A percentile compares a stretch with the other conserved stretches of the same genome.
phyloP scores from a whole-genome alignment of 495 filamentous ascomycete species.

The Delitschia confertaspora region DNA sequence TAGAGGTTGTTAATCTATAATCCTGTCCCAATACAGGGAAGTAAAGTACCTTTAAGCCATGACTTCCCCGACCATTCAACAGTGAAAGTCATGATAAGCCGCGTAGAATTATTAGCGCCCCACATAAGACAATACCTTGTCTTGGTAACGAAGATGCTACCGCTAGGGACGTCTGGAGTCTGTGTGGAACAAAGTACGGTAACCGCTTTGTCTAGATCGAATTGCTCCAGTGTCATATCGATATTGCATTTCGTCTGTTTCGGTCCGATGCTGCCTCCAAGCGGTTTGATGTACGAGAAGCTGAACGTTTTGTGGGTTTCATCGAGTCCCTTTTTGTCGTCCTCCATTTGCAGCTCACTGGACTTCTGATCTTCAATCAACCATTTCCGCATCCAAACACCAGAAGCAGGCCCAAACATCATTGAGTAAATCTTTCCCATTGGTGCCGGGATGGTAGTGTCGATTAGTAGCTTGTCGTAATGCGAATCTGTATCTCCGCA shows the following conservation, averaged over 20 bases:
- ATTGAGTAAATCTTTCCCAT: conserved; percentile 86
- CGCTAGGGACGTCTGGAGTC: conserved; percentile 91
- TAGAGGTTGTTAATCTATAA: conserved; percentile 13
- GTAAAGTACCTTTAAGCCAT: conserved; percentile 80
- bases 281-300: conserved; percentile 87
- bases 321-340: conserved; percentile 68
- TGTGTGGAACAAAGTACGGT: conserved; percentile 61
- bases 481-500: conserved; percentile 68
- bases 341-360: conserved; percentile 69
- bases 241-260: conserved; percentile 93
- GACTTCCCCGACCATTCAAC: conserved; percentile 97
- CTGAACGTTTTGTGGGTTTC: conserved; percentile 62
- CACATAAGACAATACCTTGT: conserved; percentile 92
- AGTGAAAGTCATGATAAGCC: conserved; percentile 72
- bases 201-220: conserved; percentile 83
- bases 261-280: conserved; percentile 75
- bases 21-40: background rate
- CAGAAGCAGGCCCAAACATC: conserved; percentile 72
- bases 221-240: conserved; percentile 66
- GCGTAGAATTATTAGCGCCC: conserved; percentile 75
- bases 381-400: conserved; percentile 74
- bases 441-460: conserved; percentile 79
- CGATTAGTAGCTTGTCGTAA: conserved; percentile 75
- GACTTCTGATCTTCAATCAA: conserved; percentile 81
- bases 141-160: conserved; percentile 82